phyloP scores from a whole-genome alignment of 2,329 filamentous ascomycete genomes.

The Colletotrichum theobromicola region DNA sequence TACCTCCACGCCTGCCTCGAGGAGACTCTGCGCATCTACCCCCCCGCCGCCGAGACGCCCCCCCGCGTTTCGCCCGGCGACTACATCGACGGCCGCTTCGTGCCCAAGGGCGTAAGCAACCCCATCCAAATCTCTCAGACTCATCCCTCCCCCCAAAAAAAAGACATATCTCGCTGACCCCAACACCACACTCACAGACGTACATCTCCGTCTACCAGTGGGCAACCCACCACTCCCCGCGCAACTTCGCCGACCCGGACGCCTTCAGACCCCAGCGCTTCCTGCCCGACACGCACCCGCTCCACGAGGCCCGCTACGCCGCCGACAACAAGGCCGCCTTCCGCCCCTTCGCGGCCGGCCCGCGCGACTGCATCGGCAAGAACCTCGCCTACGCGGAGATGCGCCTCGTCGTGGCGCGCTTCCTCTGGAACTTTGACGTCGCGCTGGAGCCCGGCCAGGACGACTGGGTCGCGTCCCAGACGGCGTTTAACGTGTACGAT shows the following conservation, averaged over 20 bases:
- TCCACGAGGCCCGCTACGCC: neutral
- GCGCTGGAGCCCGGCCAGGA: neutral
- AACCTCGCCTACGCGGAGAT: neutral
- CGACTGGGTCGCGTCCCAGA: neutral
- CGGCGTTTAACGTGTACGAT: neutral
- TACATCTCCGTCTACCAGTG: neutral
- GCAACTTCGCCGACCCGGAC: neutral
- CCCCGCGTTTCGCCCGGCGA: neutral
- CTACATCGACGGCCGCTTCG: neutral
- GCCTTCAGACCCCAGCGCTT: neutral
- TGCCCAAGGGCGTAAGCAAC: neutral
- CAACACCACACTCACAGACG: accelerated
- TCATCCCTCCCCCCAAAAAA: no score
- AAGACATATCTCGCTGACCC: no score
- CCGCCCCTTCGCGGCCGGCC: neutral
- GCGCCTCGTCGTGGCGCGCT: neutral
- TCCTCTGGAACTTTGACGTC: neutral
- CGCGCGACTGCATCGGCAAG: neutral
- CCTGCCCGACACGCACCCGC: neutral
- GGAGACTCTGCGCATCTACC: neutral
- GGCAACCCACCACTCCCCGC: neutral
- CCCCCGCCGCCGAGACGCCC: neutral
- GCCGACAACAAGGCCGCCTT: neutral
- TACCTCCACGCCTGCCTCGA: neutral
- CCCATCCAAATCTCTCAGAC: neutral